Evolutionary conservation across 2,329 filamentous ascomycete species (phyloP), one percentile per base, ranked within the genome.

Genomic region (Aspergillus melleus): DNA sequence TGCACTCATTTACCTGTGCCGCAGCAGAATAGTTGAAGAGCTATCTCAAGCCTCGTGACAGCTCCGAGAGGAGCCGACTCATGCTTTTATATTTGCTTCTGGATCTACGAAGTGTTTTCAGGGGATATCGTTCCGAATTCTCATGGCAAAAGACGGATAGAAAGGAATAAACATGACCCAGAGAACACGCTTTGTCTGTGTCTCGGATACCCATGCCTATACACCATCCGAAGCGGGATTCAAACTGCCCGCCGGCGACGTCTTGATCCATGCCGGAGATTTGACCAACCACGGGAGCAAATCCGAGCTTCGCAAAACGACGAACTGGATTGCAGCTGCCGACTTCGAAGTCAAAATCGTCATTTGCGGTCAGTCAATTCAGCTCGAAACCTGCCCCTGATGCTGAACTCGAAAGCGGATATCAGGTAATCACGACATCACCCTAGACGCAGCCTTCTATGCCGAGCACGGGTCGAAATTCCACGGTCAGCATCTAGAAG

Each of bases 191-290:
- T 79, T 87, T 49, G 82, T 86, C 30, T 86, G 84, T 71, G 77
- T 86, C 58, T 86, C 84, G 3, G 84, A 87, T 69, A 87, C 84
- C 19, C 83, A 86, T 67, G 81, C 80, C 59, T 79, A 81, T 57
- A 77, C 78, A 4, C 83, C 83, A 14, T 71, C 71, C 12, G 74
- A 80, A 61, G 79, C 76, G 51, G 76, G 72, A n/a, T 81, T 78
- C 65, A 82, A 79, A 61, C 74, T 86, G 12, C 84, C 84, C 4
- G 72, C 76, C 12, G 84, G 84, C 51, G 84, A 86, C 68, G 77
- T 87, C 14, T 73, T 87, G 44, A 83, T 86, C 49, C 84, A 86
- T 66, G 84, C 84, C 3, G 84, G 84, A 6, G 84, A 86, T 61
- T 70, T 87, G 54, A 84, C 84, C 47, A 86, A 85, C 64, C 81